Evolutionary conservation across 164 flowering plant genomes (phyloP).

Genomic region (grape (Vitis vinifera)): DNA sequence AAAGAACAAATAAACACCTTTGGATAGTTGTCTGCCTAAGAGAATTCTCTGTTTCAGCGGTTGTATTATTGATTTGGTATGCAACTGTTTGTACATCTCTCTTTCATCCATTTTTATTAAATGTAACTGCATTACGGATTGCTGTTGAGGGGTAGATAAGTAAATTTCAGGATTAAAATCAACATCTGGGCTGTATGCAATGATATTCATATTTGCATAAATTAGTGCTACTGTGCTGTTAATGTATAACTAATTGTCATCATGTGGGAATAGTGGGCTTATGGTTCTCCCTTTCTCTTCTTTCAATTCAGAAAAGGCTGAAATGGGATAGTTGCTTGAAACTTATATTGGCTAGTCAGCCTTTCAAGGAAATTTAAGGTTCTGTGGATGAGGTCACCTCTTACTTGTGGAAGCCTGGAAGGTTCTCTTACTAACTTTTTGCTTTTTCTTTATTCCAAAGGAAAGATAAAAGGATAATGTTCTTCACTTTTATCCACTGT

Average conservation of each 20-base stretch:
- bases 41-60: background rate
- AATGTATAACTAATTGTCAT: background rate
- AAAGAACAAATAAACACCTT: background rate
- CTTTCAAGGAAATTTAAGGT: background rate
- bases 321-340: background rate
- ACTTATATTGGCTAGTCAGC: background rate
- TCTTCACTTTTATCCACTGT: slow-evolving; percentile 15
- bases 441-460: background rate
- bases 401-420: background rate
- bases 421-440: slow-evolving; percentile 1
- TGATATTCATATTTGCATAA: background rate
- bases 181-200: background rate
- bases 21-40: background rate
- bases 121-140: no score
- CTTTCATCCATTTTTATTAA: no score
- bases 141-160: no score
- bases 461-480: slow-evolving; percentile 4
- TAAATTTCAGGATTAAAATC: no score
- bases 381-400: background rate
- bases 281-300: background rate
- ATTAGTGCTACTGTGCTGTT: background rate
- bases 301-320: background rate
- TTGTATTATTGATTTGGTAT: no score
- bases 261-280: background rate
- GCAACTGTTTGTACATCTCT: no score